Evolutionary conservation across 352 stramenopile genomes (phyloP), one percentile per base, ranked within the genome.

Genomic region (Peronospora belbahrii): DNA sequence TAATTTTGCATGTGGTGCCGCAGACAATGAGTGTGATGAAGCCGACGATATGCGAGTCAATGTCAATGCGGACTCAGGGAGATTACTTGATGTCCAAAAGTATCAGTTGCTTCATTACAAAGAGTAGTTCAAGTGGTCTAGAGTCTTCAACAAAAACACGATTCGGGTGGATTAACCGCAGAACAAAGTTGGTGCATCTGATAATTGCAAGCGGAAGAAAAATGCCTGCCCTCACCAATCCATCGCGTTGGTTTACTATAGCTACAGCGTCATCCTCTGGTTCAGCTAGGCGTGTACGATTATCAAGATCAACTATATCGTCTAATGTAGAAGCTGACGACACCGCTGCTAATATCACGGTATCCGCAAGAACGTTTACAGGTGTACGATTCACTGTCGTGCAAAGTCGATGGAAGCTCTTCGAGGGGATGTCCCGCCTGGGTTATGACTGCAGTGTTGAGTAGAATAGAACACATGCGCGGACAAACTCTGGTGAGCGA

Each of bases 51-150:
- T 23, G 8, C 28, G 47, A 18, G n/a, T 48, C 37, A 30, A 37
- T 20, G 36, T 40, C 23, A 20, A 36, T 9, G 22, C 8, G 7
- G 40, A 38, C 38, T 10, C 36, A 19, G 10, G n/a, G 18, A 42
- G 40, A 24, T 2, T 43, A 20, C 22, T 14, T 67, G 6, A 18
- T 50, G 19, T 87, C 69, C 13, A 87, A 45, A 2, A 75, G 42
- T 9, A 62, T 60, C 4, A 93, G 33, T 44, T 89, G 78, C 52
- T 83, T 77, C 7, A 93, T 37, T 9, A 93, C 52, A 11, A 62
- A 61, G 10, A 93, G 44, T 31, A 93, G 66, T 0, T 93, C 19
- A 85, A 67, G 42, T 86, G 78, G 37, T 89, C 77, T 8, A 93
- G 41, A 13, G 76, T 87, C 40, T 87, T 74, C 3, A 88, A 88